phyloP scores from a whole-genome alignment of 2,329 filamentous ascomycete genomes.

The Cercospora berteroae region DNA sequence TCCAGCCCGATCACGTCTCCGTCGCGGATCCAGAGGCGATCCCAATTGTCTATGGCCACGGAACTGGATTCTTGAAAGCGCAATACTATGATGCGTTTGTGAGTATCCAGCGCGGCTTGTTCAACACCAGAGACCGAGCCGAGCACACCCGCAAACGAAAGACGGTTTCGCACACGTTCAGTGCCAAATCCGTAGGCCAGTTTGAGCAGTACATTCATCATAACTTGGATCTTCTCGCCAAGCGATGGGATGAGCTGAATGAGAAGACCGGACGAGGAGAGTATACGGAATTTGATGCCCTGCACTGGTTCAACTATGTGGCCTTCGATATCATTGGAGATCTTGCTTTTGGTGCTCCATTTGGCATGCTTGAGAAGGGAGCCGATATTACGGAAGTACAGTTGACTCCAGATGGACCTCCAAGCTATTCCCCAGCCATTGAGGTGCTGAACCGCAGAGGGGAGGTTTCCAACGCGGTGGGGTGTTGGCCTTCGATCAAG shows the following conservation, averaged over 20 bases:
- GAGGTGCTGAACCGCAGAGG: slow-evolving; percentile 85
- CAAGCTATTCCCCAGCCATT: slow-evolving; percentile 57
- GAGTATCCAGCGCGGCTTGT: slow-evolving; percentile 78
- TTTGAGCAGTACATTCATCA: slow-evolving; percentile 78
- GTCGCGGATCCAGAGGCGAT: slow-evolving; percentile 80
- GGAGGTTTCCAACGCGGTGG: slow-evolving; percentile 76
- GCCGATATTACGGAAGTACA: slow-evolving; percentile 36
- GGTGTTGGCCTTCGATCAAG: slow-evolving; percentile 70
- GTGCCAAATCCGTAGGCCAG: slow-evolving; percentile 72
- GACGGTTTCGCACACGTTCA: slow-evolving; percentile 83
- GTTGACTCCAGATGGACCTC: slow-evolving; percentile 31
- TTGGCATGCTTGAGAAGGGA: slow-evolving; percentile 80
- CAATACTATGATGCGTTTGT: slow-evolving; percentile 93
- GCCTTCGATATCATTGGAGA: slow-evolving; percentile 75
- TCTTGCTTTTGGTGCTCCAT: slow-evolving; percentile 60
- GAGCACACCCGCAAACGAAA: slow-evolving; percentile 90
- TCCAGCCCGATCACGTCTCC: slow-evolving; percentile 81
- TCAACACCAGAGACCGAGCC: slow-evolving; percentile 79
- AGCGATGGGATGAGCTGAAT: slow-evolving; percentile 67
- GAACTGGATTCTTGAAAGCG: slow-evolving; percentile 52
- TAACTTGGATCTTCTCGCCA: slow-evolving; percentile 72
- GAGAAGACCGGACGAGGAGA: slow-evolving; percentile 55
- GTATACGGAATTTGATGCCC: slow-evolving; percentile 56
- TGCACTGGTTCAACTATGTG: slow-evolving; percentile 75
- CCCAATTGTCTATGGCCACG: slow-evolving; percentile 67